phyloP scores from a whole-genome alignment of 768 basidiomycete species.

The Boletales sp. region DNA sequence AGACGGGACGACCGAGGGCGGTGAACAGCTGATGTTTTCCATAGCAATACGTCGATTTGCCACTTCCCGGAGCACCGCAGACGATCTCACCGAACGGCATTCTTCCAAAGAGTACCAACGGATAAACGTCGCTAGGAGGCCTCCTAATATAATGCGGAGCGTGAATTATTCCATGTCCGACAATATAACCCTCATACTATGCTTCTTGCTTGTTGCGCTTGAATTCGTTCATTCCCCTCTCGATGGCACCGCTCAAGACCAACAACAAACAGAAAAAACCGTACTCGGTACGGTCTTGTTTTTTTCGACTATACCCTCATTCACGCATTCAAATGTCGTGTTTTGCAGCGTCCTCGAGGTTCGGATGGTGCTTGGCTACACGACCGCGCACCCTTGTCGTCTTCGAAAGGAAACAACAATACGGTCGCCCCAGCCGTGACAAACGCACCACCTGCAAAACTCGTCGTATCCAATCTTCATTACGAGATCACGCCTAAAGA shows the following conservation, averaged over 20 bases:
- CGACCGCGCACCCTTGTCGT: conserved; percentile 59
- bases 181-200: too few species aligned
- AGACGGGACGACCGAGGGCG: conserved; percentile 81
- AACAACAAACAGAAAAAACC: conserved; percentile 39
- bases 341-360: conserved; percentile 52
- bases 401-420: conserved; percentile 24
- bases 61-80: conserved; percentile 81
- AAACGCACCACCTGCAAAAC: conserved; percentile 42
- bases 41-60: conserved; percentile 86
- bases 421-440: conserved; percentile 22
- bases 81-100: conserved; percentile 92
- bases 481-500: conserved; percentile 90
- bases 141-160: not conserved
- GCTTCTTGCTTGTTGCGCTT: not conserved
- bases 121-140: too few species aligned
- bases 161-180: not conserved
- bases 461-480: conserved; percentile 84
- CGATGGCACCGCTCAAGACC: conserved; percentile 24
- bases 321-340: not conserved
- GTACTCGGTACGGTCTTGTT: conserved; percentile 33
- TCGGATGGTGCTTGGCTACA: conserved; percentile 71
- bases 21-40: conserved; percentile 88
- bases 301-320: conserved; percentile 2
- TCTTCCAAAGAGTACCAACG: too few species aligned
- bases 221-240: not conserved